Evolutionary conservation across 768 basidiomycete species (phyloP).

Genomic region (Gymnopilus junonius): DNA sequence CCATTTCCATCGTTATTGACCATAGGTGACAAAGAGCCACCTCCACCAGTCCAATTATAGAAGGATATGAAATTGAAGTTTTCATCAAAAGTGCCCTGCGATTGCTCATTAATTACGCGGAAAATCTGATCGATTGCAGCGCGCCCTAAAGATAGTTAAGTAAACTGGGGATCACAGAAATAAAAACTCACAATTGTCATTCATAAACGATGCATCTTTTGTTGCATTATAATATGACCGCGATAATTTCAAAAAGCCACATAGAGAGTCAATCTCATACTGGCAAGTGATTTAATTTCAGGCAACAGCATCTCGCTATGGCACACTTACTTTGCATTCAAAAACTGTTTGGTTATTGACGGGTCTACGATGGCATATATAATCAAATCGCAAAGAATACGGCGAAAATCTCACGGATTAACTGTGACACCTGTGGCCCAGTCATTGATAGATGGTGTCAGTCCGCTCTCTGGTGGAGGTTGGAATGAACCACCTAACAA

Average conservation of each 20-base stretch:
- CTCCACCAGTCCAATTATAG: constrained; percentile 82
- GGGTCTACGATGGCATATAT: constrained; percentile 45
- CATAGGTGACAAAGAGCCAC: constrained; percentile 62
- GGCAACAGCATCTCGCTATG: neutral
- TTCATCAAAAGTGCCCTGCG: constrained; percentile 69
- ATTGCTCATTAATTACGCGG: constrained; percentile 77
- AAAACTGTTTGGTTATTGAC: constrained; percentile 74
- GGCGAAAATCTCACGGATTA: constrained; percentile 61
- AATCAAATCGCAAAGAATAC: neutral
- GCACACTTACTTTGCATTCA: constrained; percentile 70
- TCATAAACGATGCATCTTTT: constrained; percentile 72
- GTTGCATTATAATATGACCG: constrained; percentile 75
- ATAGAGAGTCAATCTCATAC: constrained; percentile 83
- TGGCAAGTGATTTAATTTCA: constrained; percentile 24
- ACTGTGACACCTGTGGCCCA: constrained; percentile 74
- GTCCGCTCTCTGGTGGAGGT: constrained; percentile 75
- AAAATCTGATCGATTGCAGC: constrained; percentile 73
- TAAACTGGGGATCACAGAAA: constrained; percentile 2
- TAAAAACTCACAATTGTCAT: constrained; percentile 57
- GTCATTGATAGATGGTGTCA: constrained; percentile 65
- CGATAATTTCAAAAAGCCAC: constrained; percentile 80
- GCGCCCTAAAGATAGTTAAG: constrained; percentile 51
- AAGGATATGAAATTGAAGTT: constrained; percentile 77
- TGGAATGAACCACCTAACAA: constrained; percentile 70
- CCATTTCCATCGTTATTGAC: constrained; percentile 74